Evolutionary conservation across 2,329 filamentous ascomycete species (phyloP), one percentile per base, ranked within the genome.

Genomic region (Phyllosticta citriasiana): DNA sequence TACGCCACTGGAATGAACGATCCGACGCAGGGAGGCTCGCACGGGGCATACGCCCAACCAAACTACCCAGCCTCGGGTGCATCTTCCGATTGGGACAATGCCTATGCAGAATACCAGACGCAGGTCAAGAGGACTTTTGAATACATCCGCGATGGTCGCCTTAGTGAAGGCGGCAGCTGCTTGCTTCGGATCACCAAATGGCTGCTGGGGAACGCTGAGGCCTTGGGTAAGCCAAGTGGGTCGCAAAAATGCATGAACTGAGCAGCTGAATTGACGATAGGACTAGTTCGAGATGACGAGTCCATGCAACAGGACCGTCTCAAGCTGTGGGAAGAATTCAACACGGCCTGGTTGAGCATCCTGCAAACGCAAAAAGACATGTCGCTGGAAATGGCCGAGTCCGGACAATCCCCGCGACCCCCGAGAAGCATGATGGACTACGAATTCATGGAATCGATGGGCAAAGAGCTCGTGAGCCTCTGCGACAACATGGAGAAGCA

Each of bases 271-370:
- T 73, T 74, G 70, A 74, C 72, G 70, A 65, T 75, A 96, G 91
- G 91, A 62, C 84, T 97, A 68, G 87, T 88, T 66, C 85, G 87
- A 69, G 92, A 97, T 77, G 88, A 96, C 72, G 84, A 88, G 70
- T 80, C 81, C 59, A 82, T 90, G 61, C 86, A 94, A 70, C 77
- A 81, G 61, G 87, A 94, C 67, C 86, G 91, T 60, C 82, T 96
- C 66, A 87, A 87, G 70, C 78, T 97, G 6, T 99, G 94, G 94
- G 86, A 88, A 68, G 88, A 97, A 67, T 96, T 97, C 77, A 97
- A 99, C 74, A 83, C 90, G 62, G 91, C 89, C 63, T 97, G 93
- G 93, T 82, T 97, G 47, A 83, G 87, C 4, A 78, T 94, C 6
- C 84, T 92, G 57, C 90, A 94, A 71, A 88, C 85, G 66, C 92